Evolutionary conservation across 257 asterid genomes (phyloP).

Genomic region (Leonotis leonurus): DNA sequence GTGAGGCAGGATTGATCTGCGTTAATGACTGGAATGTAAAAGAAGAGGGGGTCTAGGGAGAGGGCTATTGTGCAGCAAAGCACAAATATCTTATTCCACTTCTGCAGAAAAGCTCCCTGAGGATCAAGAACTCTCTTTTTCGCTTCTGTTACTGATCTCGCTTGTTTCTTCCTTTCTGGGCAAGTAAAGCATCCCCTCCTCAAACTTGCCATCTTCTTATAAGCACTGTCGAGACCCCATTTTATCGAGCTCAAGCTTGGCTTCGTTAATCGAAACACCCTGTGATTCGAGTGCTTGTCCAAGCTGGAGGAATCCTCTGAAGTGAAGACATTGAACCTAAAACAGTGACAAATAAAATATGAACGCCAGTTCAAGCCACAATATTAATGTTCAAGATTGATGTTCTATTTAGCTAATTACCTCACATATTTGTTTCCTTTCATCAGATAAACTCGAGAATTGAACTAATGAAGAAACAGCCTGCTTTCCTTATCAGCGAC

Average conservation of each 20-base stretch:
- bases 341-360: neutral
- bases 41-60: constrained; percentile 57
- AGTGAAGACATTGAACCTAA: constrained; percentile 42
- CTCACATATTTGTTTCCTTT: constrained; percentile 25
- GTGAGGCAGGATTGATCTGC: constrained; percentile 29
- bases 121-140: constrained; percentile 41
- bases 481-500: too few relatives aligned
- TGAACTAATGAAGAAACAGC: neutral
- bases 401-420: too few relatives aligned
- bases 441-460: neutral
- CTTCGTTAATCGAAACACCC: constrained; percentile 16
- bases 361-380: neutral
- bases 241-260: constrained; percentile 24
- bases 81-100: constrained; percentile 54
- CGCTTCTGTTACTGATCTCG: constrained; percentile 3
- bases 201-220: constrained; percentile 26
- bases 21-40: constrained; percentile 53
- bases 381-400: neutral
- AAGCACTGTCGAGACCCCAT: constrained; percentile 25
- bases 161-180: too few relatives aligned
- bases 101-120: constrained; percentile 42
- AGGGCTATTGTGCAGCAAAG: constrained; percentile 41
- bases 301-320: constrained; percentile 24
- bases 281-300: neutral
- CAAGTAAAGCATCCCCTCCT: too few relatives aligned